Base-by-base conservation (phyloP, 2,329 filamentous ascomycete species). In the Penicillium concentricum region DNA sequence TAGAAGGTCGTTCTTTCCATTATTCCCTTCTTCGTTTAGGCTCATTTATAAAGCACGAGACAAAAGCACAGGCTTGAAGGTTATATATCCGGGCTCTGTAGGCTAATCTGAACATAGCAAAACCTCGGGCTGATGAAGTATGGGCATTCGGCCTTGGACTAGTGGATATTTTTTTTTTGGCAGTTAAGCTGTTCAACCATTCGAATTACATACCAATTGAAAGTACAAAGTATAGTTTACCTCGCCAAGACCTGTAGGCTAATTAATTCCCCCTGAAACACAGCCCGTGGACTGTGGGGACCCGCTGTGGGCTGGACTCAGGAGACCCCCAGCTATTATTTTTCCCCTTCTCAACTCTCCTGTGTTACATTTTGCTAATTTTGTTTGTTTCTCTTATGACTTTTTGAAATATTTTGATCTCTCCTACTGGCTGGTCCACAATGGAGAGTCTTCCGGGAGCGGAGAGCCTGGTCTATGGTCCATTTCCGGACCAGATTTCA, bases 371-470 rank as follows among this genome's bases (percentile, higher is more conserved):
- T 32, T 32, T 32, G 1, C 12, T 12, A 2, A 4, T 35, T 43
- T 24, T 15, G n/a, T 22, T 30, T 41, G 13, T 49, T 26, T 32
- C 15, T 45, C 16, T 16, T 38, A 52, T 52, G 50, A 52, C 10
- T 52, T 30, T 35, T 37, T 52, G 32, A 52, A 45, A 5, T 18
- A 41, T 47, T 2, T 4, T 49, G 34, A 44, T 64, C 61, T 61
- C 60, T 57, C 58, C 57, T 60, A 60, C 51, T 65, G 63, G 64
- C 65, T 69, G 66, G 65, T 56, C 63, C 67, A 66, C 63, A 61
- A 73, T 73, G 71, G 71, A 68, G 67, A 67, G 64, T 47, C 66
- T 63, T 57, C 66, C 67, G 57, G 69, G 65, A 69, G 66, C 63
- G 65, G 71, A 67, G 59, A 51, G 57, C 56, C 56, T 63, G 43